Percentiles rank a stretch among this genome's conserved stretches.
Conservation (phyloP, 108 stramenopile species). For the Aurantiochytrium sp. region DNA sequence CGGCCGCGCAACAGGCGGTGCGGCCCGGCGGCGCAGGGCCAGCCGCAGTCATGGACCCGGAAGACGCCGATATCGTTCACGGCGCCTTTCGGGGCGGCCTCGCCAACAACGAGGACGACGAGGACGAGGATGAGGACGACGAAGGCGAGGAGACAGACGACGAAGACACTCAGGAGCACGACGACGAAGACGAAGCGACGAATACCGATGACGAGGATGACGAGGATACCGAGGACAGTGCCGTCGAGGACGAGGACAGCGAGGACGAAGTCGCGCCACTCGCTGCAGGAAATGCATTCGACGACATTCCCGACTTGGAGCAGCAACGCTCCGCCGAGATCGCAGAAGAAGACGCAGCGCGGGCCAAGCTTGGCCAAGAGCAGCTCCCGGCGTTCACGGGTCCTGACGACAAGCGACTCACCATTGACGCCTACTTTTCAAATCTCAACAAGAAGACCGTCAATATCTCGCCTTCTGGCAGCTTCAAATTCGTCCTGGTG, state of each 20-base stretch:
- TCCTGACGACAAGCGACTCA: background rate
- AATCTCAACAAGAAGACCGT: background rate
- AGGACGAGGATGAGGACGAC: background rate
- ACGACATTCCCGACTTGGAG: background rate
- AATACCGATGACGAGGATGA: background rate
- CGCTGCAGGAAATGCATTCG: background rate
- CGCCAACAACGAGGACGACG: background rate
- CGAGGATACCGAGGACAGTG: background rate
- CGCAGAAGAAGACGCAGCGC: background rate
- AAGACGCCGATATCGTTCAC: background rate
- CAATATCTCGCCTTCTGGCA: conserved; percentile 8
- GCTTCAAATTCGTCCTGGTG: conserved; percentile 15
- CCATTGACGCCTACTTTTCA: background rate
- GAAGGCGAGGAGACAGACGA: background rate
- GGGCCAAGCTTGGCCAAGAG: background rate
- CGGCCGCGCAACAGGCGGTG: too few species aligned
- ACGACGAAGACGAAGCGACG: background rate
- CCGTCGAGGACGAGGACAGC: background rate
- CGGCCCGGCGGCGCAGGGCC: background rate
- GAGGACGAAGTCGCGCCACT: background rate
- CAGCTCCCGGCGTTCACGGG: background rate
- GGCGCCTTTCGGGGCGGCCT: background rate
- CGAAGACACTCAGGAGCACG: background rate
- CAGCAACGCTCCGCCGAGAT: background rate
- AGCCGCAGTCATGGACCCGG: background rate